A percentile compares a stretch with the other conserved stretches of the same genome.
These are phyloP conservation scores for Gynostemma pentaphyllum DNA, from an alignment of 306 rosid genomes.

Conservation along the genomic window DNA sequence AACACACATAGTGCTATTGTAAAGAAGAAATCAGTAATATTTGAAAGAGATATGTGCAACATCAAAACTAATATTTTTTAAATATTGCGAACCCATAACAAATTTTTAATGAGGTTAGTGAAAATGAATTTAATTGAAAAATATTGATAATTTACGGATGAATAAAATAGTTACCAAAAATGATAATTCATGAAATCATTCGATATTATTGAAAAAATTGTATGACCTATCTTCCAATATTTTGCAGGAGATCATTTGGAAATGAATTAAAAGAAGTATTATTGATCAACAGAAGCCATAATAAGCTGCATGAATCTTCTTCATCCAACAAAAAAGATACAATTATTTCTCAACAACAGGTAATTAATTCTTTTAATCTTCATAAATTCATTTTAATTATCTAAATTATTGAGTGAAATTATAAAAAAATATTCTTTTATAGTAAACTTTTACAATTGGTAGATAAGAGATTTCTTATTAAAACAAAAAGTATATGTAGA, in stretches of 20 bases:
- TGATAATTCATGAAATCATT: background rate
- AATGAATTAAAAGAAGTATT: background rate
- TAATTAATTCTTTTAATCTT: background rate
- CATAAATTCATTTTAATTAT: background rate
- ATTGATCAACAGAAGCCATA: background rate
- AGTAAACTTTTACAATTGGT: too few relatives aligned
- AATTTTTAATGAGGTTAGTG: too few relatives aligned
- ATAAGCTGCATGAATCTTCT: background rate
- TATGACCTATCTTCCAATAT: background rate
- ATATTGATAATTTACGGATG: too few relatives aligned
- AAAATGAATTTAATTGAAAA: too few relatives aligned
- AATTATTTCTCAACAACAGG: background rate
- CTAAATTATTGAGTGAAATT: background rate
- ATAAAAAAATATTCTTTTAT: background rate
- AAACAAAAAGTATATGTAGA: too few relatives aligned
- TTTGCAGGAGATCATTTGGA: background rate
- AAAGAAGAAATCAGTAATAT: too few relatives aligned
- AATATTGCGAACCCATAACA: too few relatives aligned
- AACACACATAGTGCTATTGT: too few relatives aligned
- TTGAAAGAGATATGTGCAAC: too few relatives aligned
- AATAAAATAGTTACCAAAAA: too few relatives aligned
- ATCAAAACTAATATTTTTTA: too few relatives aligned
- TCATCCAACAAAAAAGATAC: background rate
- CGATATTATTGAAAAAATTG: background rate
- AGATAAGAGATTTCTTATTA: too few relatives aligned